Conservation (phyloP, 306 rosid genomes). For the Cicer pinnatifidum region DNA sequence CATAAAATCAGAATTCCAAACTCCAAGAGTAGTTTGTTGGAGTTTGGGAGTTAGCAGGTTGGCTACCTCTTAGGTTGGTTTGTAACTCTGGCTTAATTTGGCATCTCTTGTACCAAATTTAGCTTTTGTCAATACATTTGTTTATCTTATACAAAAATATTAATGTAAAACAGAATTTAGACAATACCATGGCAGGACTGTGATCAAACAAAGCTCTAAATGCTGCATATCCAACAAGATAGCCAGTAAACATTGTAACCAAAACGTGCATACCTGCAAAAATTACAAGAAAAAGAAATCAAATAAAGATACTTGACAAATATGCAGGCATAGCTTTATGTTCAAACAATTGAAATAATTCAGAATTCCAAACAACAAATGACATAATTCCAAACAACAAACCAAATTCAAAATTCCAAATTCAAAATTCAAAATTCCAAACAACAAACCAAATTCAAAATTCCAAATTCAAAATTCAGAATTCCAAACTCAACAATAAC, state of each 20-base stretch:
- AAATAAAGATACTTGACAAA: conserved; percentile 8
- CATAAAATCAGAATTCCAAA: too few species aligned
- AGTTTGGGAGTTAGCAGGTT: background rate
- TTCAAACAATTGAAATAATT: too few species aligned
- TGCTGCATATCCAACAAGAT: conserved; percentile 74
- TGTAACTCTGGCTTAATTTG: background rate
- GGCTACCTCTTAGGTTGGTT: background rate
- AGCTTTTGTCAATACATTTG: background rate
- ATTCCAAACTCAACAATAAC: too few species aligned
- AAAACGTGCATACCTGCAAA: conserved; percentile 82
- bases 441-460: too few species aligned
- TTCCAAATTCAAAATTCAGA: too few species aligned
- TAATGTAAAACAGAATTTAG: conserved; percentile 18
- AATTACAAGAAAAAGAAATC: conserved; percentile 7
- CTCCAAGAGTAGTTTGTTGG: conserved; percentile 11
- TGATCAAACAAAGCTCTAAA: conserved; percentile 84
- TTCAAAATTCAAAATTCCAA: too few species aligned
- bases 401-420: too few species aligned
- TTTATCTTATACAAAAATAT: background rate
- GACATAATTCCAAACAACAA: too few species aligned
- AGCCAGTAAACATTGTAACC: conserved; percentile 86
- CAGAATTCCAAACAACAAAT: too few species aligned
- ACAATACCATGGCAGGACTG: conserved; percentile 71
- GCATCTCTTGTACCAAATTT: background rate
- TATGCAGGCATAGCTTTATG: too few species aligned